Base-by-base conservation (phyloP, 2,329 filamentous ascomycete genomes). In the Ascosphaera apis region DNA sequence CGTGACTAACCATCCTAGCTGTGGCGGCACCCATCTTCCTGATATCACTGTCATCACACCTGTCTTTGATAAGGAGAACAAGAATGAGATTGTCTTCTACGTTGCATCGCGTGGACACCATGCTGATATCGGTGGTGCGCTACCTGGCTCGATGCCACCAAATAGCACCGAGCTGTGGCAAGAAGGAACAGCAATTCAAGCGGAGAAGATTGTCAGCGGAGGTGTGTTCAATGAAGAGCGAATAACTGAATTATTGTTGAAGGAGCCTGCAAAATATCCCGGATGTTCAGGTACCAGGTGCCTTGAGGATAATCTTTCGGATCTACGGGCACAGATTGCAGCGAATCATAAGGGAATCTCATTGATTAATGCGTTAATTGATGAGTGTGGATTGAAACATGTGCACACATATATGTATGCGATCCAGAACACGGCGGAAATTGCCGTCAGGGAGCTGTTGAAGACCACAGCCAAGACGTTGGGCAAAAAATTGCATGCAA, bases 321-420 rank as follows among this genome's bases (percentile, higher is more conserved):
- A 91, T 49, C 62, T 91, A 30, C 83, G 84, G 52, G 82, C 82
- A 0, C 81, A 91, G 50, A 75, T 88, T 9, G 80, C 82, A 0
- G 80, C 81, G 9, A 91, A 91, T 47, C 76, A 82, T 45, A 83
- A 83, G 45, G 82, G 82, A 6, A 86, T 86, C 47, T 73, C 71
- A 25, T 61, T 86, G 15, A 88, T 91, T 43, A 67, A 67, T 35
- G 64, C 67, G 0, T 59, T 88, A 1, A 83, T 91, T 43, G 65
- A 69, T 13, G 81, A 88, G 46, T 88, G 84, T 45, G 73, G 74
- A 12, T 72, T 81, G 44, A 63, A 72, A 2, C 76, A 77, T 0
- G 81, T 91, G 0, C 73, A 82, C 44, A 76, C 79, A 47, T 86
- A 86, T 53, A 88, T 91, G 81, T 63, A 67, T 34, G 76, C 68